These are phyloP conservation scores for Kwoniella mangroviensis DNA, from an alignment of 768 basidiomycete genomes.

Conservation along the genomic window DNA sequence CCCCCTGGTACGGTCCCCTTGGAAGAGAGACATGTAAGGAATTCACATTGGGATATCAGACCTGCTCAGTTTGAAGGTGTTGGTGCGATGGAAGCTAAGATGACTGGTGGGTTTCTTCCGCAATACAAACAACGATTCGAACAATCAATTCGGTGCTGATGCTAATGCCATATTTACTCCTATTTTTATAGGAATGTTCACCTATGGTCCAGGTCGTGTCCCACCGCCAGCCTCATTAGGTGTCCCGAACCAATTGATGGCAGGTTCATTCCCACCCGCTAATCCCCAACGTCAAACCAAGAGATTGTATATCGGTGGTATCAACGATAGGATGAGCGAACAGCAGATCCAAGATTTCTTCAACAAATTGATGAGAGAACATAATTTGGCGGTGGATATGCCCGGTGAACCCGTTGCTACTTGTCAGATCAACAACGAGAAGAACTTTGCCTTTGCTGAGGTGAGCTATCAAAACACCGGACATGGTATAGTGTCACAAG, in stretches of 20 bases:
- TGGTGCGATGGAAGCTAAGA: constrained; percentile 95
- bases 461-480: constrained; percentile 63
- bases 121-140: not conserved
- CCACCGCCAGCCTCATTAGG: constrained; percentile 94
- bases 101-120: constrained; percentile 69
- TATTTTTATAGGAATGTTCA: constrained; percentile 70
- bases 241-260: constrained; percentile 62
- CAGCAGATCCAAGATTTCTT: constrained; percentile 91
- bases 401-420: constrained; percentile 84
- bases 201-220: constrained; percentile 77
- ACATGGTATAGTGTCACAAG: not conserved
- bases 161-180: not conserved
- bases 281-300: constrained; percentile 59
- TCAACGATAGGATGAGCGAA: constrained; percentile 92
- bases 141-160: not conserved
- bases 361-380: constrained; percentile 90
- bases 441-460: constrained; percentile 98
- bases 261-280: constrained; percentile 48
- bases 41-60: constrained; percentile 95
- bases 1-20: constrained; percentile 81
- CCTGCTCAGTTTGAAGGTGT: constrained; percentile 95
- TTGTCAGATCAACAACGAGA: constrained; percentile 97
- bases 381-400: constrained; percentile 53
- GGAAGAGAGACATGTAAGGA: constrained; percentile 82
- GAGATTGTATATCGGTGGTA: constrained; percentile 94